Conservation (phyloP, 352 stramenopile species). For the Salisapilia sapeloensis region DNA sequence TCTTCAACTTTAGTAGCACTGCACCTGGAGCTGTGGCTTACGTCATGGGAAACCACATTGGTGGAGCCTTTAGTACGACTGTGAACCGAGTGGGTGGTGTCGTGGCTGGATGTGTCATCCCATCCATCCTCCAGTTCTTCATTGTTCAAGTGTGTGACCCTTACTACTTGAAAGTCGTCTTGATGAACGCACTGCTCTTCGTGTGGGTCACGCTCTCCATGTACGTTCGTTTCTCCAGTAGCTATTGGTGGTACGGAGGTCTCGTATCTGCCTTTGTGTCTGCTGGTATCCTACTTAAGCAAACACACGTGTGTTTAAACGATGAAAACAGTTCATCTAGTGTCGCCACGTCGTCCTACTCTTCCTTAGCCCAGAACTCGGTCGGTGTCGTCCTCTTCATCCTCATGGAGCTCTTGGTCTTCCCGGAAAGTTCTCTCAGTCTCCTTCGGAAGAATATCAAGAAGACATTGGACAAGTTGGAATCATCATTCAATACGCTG, state of each 20-base stretch:
- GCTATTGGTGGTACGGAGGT: conserved; percentile 5
- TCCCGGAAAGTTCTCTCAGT: conserved; percentile 4
- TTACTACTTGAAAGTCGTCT: not conserved
- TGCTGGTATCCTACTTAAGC: conserved; percentile 4
- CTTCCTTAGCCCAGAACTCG: conserved; percentile 6
- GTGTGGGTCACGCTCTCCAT: conserved; percentile 8
- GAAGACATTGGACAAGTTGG: conserved; percentile 4
- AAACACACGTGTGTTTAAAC: conserved; percentile 4
- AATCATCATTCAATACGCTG: conserved; percentile 3
- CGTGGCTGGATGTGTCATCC: conserved; percentile 6
- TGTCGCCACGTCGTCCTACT: conserved; percentile 4
- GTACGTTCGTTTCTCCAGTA: conserved; percentile 6
- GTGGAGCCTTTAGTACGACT: conserved; percentile 8
- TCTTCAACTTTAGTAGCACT: conserved; percentile 4
- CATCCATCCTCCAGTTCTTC: conserved; percentile 7
- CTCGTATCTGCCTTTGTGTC: conserved; percentile 6
- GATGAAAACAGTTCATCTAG: not conserved
- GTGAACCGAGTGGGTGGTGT: conserved; percentile 6
- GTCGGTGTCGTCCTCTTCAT: conserved; percentile 8
- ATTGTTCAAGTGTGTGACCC: conserved; percentile 4
- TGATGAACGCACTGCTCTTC: conserved; percentile 5
- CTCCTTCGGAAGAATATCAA: conserved; percentile 6
- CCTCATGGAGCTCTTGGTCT: conserved; percentile 5
- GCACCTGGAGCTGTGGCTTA: conserved; percentile 4
- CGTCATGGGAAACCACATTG: conserved; percentile 8